phyloP scores from a whole-genome alignment of 129 eudicot species.

The Flaveria ramosissima region DNA sequence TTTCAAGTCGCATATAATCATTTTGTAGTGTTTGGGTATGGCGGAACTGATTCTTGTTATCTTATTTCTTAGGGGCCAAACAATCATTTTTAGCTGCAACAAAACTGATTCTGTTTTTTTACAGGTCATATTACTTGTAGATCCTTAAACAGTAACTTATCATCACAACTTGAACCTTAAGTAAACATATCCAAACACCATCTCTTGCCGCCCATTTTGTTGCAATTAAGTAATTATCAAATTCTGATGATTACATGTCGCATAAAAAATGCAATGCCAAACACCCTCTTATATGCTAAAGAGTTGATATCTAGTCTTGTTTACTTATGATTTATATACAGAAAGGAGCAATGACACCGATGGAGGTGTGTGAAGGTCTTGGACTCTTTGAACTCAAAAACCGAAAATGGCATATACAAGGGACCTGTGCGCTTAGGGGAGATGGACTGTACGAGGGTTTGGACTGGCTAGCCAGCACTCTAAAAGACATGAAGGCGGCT shows the following conservation, averaged over 20 bases:
- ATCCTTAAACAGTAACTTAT: neutral
- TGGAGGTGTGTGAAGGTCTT: constrained; percentile 96
- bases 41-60: neutral
- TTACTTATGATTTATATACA: constrained; percentile 24
- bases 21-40: neutral
- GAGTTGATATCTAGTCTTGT: neutral
- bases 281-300: neutral
- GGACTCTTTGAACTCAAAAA: constrained; percentile 81
- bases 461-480: constrained; percentile 93
- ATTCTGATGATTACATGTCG: neutral
- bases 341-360: constrained; percentile 94
- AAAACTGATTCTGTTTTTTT: neutral
- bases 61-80: neutral
- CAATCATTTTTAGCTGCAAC: neutral
- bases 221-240: too few relatives aligned
- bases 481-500: constrained; percentile 81
- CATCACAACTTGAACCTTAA: too few relatives aligned
- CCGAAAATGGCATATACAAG: constrained; percentile 97
- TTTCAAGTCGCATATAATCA: neutral
- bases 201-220: neutral
- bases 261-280: neutral
- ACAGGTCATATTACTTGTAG: neutral
- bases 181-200: too few relatives aligned
- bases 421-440: constrained; percentile 93
- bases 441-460: constrained; percentile 94